Evolutionary conservation across 805 yeast species (phyloP), one percentile per base, ranked within the genome.

Genomic region (Monosporozyma unispora): DNA sequence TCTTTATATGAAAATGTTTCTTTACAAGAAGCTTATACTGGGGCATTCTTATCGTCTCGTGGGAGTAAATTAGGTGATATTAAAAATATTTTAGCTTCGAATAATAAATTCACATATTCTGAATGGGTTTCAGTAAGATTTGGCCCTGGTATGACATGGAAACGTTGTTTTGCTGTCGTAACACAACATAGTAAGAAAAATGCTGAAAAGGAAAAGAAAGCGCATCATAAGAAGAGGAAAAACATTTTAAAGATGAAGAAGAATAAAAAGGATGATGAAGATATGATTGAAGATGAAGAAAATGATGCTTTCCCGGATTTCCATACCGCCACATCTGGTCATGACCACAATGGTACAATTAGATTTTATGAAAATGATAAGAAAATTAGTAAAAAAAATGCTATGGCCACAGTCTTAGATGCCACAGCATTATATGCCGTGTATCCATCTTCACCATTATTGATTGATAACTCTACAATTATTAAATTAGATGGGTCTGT

Each of bases 131-230:
- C 88, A 62, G 95, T 93, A 16, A 75, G 98, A 56, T 91, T 91
- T 66, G 98, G 98, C 19, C 79, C 91, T 9, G 99, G 99, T 25
- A 87, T 87, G 95, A 96, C 97, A 1, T 91, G 97, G 97, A 86
- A 83, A 62, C 77, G 95, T 52, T 91, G 96, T 63, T 93, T 77
- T 71, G 91, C 95, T 2, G 96, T 90, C 10, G 77, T 91, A 49
- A 86, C 84, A 56, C 90, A 90, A 57, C 70, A 89, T 59, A 55
- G 70, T 42, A 62, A 76, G 59, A 80, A 64, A 54, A 64, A 63
- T 63, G 39, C 55, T 61, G 45, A 42, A 41, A 11, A 21, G 22
- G 25, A 52, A 10, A 19, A 19, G 6, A 31, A 31, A 31, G n/a
- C 11, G 10, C 33, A 89, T 59, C 55, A 70, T 42, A 62, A 75